Evolutionary conservation across 345 rosid species (phyloP).

Genomic region (Citrus maxima): DNA sequence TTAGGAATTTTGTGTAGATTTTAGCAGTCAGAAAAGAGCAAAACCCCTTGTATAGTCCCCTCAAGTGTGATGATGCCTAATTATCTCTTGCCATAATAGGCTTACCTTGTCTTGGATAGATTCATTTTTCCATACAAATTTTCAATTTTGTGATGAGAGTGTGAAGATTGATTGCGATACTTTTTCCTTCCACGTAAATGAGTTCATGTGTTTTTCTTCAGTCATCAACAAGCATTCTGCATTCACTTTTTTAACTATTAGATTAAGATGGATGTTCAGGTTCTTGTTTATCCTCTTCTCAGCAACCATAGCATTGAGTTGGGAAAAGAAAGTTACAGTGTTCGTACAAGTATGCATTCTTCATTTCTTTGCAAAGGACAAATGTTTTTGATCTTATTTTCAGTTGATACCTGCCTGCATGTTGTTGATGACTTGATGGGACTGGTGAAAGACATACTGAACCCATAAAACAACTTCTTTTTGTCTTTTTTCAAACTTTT

Average conservation of each 20-base stretch:
- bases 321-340: neutral
- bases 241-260: neutral
- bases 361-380: too few species aligned
- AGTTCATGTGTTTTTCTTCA: neutral
- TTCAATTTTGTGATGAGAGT: neutral
- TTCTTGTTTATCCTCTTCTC: neutral
- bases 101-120: neutral
- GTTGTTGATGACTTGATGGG: neutral
- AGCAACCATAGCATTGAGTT: neutral
- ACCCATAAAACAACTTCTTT: neutral
- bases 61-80: neutral
- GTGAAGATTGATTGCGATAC: neutral
- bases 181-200: neutral
- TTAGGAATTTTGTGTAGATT: slow-evolving; percentile 3
- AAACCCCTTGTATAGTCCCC: neutral
- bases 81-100: neutral
- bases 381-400: neutral
- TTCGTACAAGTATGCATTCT: neutral
- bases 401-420: too few species aligned
- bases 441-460: neutral
- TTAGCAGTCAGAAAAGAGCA: neutral
- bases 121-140: neutral
- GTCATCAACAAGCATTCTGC: neutral
- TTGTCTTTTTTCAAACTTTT: too few species aligned
- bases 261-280: neutral